Percentiles rank a stretch among this genome's conserved stretches.
Conservation (phyloP, 202 grass and related monocot species). For the Brachypodium distachyon region DNA sequence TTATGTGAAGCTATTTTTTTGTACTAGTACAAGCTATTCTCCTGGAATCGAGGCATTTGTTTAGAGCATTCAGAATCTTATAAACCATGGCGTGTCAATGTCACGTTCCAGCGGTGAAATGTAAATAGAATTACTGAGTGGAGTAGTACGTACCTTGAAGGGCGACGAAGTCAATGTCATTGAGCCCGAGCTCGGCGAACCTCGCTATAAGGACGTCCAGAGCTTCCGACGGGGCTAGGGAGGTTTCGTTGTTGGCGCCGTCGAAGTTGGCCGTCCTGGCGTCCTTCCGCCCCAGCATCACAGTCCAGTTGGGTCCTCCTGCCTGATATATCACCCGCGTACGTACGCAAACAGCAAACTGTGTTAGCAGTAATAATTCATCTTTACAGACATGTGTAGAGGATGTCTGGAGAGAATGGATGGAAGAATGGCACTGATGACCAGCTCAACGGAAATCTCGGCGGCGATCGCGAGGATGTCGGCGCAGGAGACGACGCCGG, state of each 20-base stretch:
- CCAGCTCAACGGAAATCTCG: conserved; percentile 38
- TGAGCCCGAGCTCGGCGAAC: conserved; percentile 39
- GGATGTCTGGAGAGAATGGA: too few species aligned
- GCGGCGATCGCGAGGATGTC: conserved; percentile 60
- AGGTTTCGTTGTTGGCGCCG: conserved; percentile 22
- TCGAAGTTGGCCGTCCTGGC: conserved; percentile 28
- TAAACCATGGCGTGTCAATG: too few species aligned
- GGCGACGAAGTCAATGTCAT: conserved; percentile 56
- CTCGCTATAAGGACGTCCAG: conserved; percentile 12
- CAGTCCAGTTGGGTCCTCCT: conserved; percentile 44
- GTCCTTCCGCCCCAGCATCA: conserved; percentile 40
- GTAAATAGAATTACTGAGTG: neutral
- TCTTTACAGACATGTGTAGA: too few species aligned
- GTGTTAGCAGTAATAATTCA: neutral
- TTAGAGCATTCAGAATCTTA: neutral
- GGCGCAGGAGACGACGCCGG: conserved; percentile 79
- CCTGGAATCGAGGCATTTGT: neutral
- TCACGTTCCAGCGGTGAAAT: neutral
- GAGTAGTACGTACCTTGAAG: conserved; percentile 27
- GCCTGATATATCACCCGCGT: too few species aligned
- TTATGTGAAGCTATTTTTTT: neutral
- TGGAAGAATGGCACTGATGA: neutral
- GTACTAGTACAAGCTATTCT: neutral
- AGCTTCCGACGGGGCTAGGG: conserved; percentile 2
- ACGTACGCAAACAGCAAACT: neutral